Base-by-base conservation (phyloP, 2,329 filamentous ascomycete species). In the Stenocarpella maydis region DNA sequence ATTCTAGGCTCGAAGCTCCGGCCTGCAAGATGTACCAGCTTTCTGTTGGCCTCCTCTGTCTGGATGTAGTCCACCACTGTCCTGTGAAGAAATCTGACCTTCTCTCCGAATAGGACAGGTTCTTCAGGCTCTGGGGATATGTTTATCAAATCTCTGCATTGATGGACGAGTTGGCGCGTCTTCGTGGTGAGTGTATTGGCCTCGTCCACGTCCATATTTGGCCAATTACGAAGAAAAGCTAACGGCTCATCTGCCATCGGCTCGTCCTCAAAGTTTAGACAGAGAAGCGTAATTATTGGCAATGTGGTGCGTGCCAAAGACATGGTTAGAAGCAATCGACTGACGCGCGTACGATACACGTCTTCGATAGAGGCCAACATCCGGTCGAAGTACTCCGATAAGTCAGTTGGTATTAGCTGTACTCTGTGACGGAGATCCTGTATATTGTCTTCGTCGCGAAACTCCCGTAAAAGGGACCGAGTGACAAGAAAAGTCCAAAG, bases 401-500 rank as follows among this genome's bases (percentile, higher is more conserved):
- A 37, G 15, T 74, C 73, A 1, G 34, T 50, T 1, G 74, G 74
- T 3, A 75, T 28, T 1, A 17, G 49, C 1, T 73, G 54, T 0
- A 76, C 65, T 19, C 71, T 55, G 17, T 8, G 26, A 1, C 21
- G 67, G 2, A 76, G 45, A 19, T 61, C 47, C 3, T 21, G 31
- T 45, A 67, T 21, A 1, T 28, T 17, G 34, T 67, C 65, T 41
- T 50, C 54, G 39, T 76, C 73, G 8, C 65, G 41, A 21, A 67
- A 43, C 5, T 53, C 65, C 24, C 43, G 52, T n/a, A 60, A 26
- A 17, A 67, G 66, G 1, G 34, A 28, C 7, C 66, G 69, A 41
- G 71, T 19, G 19, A 72, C 70, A 19, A 72, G 55, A 17, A 65
- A 67, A 9, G 67, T 69, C 70, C 68, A 73, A 31, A 73, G 71